phyloP scores from a whole-genome alignment of 176 grass and related monocot species.

The Coix lacrymajobi region DNA sequence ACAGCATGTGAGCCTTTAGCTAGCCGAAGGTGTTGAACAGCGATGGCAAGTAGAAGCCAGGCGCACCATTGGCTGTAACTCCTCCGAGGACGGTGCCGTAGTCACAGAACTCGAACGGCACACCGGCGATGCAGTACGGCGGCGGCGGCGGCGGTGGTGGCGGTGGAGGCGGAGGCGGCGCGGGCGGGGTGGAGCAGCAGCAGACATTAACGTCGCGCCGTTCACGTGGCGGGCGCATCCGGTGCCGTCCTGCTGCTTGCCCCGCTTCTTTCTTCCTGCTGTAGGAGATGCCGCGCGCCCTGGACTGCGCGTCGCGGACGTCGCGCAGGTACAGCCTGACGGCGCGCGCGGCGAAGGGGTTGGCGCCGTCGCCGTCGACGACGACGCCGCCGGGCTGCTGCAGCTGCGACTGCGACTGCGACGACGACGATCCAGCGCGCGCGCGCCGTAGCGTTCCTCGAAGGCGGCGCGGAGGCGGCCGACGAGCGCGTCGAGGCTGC shows the following conservation, averaged over 20 bases:
- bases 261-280: conserved; percentile 36
- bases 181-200: not conserved
- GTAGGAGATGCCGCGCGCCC: conserved; percentile 63
- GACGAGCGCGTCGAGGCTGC: conserved; percentile 65
- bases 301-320: conserved; percentile 53
- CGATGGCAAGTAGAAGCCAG: conserved; percentile 23
- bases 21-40: conserved; percentile 30
- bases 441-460: conserved; percentile 26
- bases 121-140: not conserved
- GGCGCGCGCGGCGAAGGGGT: conserved; percentile 65
- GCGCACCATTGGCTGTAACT: not conserved
- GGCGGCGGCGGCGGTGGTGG: too few species aligned
- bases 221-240: not conserved
- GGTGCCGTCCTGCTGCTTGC: not conserved
- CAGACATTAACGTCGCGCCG: too few species aligned
- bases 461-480: conserved; percentile 59
- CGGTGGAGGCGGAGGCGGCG: not conserved
- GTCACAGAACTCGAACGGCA: conserved; percentile 39
- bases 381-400: not conserved
- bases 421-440: not conserved
- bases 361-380: not conserved
- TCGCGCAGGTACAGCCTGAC: conserved; percentile 60
- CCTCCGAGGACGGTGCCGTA: not conserved
- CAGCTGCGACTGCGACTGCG: not conserved
- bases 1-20: not conserved